Evolutionary conservation across 2,329 filamentous ascomycete genomes (phyloP).

Genomic region (Chaetomiaceae sp.): DNA sequence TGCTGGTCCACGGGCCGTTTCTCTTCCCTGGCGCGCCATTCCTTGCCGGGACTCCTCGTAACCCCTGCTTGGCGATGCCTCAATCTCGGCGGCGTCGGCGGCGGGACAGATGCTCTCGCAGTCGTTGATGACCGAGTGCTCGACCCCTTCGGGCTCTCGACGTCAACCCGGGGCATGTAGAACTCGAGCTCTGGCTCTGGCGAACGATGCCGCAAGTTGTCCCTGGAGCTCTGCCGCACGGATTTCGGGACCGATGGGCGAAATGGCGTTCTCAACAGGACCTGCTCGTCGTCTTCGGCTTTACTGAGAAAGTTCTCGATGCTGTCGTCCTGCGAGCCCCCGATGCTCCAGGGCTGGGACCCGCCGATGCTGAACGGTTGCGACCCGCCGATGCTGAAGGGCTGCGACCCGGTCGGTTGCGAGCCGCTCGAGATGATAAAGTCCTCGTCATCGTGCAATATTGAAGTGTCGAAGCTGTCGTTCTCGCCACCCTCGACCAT

Average conservation of each 20-base stretch:
- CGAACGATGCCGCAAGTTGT: conserved; percentile 33
- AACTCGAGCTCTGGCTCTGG: conserved; percentile 52
- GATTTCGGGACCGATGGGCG: conserved; percentile 47
- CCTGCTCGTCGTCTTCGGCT: conserved; percentile 49
- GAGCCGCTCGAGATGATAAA: conserved; percentile 41
- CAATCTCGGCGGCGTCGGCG: conserved; percentile 15
- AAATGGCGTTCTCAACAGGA: conserved; percentile 53
- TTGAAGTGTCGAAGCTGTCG: conserved; percentile 56
- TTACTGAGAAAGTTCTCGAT: conserved; percentile 50
- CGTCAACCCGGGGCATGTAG: conserved; percentile 48
- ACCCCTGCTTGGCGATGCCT: conserved; percentile 17
- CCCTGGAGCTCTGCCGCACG: conserved; percentile 30
- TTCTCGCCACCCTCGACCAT: conserved; percentile 56
- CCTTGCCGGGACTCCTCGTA: conserved; percentile 20
- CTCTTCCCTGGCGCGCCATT: conserved; percentile 3
- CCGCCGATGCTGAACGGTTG: conserved; percentile 37
- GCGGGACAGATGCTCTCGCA: conserved; percentile 4
- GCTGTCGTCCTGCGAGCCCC: conserved; percentile 50
- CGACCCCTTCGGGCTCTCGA: conserved; percentile 32
- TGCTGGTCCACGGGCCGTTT: conserved; percentile 16
- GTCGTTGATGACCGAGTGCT: conserved; percentile 18
- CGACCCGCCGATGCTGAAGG: conserved; percentile 31
- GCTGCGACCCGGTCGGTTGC: conserved; percentile 37
- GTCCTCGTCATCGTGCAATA: conserved; percentile 44
- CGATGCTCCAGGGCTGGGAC: conserved; percentile 38